phyloP scores from a whole-genome alignment of 1,139 yeast genomes.

The Candida glucosophila region DNA sequence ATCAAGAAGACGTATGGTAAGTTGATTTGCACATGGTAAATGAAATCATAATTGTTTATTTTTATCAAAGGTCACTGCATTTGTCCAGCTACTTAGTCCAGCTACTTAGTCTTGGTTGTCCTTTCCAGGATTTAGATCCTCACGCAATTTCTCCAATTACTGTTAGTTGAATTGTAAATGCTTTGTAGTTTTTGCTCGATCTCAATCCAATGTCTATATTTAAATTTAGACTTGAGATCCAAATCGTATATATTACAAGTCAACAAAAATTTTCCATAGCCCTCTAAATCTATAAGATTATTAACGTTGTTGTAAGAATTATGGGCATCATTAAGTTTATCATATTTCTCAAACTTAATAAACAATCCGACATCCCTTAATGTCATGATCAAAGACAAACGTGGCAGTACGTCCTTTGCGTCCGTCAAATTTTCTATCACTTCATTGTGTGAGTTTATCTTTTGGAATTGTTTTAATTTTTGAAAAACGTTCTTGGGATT shows the following conservation, averaged over 20 bases:
- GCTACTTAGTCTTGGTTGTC: too few relatives aligned
- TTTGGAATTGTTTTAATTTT: constrained; percentile 28
- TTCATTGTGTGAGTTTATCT: constrained; percentile 26
- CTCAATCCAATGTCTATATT: constrained; percentile 35
- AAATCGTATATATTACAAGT: constrained; percentile 36
- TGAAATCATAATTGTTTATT: too few relatives aligned
- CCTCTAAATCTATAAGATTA: constrained; percentile 20
- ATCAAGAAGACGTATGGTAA: constrained; percentile 97
- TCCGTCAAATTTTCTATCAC: constrained; percentile 25
- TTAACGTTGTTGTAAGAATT: constrained; percentile 27
- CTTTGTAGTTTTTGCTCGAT: constrained; percentile 25
- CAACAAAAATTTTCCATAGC: constrained; percentile 20
- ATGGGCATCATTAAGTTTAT: constrained; percentile 20
- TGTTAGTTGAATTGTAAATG: constrained; percentile 28
- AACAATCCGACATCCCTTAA: constrained; percentile 49
- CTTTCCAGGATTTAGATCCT: too few relatives aligned
- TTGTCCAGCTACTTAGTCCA: too few relatives aligned
- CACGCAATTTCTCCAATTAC: constrained; percentile 29
- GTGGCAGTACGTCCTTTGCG: constrained; percentile 35
- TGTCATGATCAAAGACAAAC: constrained; percentile 43
- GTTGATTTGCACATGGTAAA: too few relatives aligned
- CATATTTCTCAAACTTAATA: constrained; percentile 30
- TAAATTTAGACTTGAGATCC: constrained; percentile 33
- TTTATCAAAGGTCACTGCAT: too few relatives aligned
- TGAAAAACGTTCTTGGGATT: constrained; percentile 30